A percentile compares a stretch with the other conserved stretches of the same genome.
Evolutionary conservation across 2,329 filamentous ascomycete species (phyloP).

Genomic region (Sporothrix sp.): DNA sequence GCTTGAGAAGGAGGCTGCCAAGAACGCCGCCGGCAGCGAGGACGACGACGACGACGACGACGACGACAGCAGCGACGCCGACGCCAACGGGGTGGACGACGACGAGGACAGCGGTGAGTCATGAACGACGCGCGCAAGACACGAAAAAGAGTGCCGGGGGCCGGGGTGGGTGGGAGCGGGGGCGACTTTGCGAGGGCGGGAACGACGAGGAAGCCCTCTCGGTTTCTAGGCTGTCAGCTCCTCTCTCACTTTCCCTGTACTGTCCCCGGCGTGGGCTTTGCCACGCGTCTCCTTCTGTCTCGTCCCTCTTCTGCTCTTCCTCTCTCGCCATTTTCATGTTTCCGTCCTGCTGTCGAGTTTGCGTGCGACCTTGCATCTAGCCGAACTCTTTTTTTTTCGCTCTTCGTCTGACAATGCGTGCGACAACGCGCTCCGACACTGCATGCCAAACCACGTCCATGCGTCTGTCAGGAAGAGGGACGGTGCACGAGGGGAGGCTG

Average conservation of each 20-base stretch:
- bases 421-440: background rate
- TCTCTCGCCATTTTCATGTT: background rate
- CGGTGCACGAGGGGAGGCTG: background rate
- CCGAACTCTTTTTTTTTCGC: background rate
- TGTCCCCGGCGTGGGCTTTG: background rate
- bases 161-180: background rate
- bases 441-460: background rate
- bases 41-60: background rate
- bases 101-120: conserved; percentile 6
- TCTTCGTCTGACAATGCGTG: too few species aligned
- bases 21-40: background rate
- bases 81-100: conserved; percentile 11
- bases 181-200: too few species aligned
- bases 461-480: background rate
- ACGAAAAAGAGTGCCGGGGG: background rate
- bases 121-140: background rate
- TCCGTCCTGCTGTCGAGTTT: background rate
- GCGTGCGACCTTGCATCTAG: background rate
- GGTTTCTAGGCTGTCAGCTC: background rate
- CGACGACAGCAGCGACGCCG: conserved; percentile 7
- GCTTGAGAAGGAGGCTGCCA: conserved; percentile 4
- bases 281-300: background rate
- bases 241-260: background rate
- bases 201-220: background rate
- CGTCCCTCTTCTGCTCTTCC: background rate